Evolutionary conservation across 2,329 filamentous ascomycete species (phyloP).

Genomic region (Emydomyces testavorans): DNA sequence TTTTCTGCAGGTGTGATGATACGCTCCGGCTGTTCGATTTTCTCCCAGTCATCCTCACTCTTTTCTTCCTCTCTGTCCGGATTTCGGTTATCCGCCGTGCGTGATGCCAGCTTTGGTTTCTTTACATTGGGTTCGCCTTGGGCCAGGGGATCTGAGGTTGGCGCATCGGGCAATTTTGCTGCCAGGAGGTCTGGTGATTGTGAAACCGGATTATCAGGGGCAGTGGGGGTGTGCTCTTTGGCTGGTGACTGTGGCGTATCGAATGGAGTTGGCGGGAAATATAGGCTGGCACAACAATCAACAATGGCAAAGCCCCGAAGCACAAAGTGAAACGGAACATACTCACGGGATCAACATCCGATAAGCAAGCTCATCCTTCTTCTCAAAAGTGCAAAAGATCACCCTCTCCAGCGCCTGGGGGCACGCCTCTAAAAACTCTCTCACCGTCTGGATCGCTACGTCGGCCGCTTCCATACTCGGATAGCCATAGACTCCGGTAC

Average conservation of each 20-base stretch:
- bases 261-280: constrained; percentile 38
- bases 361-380: constrained; percentile 68
- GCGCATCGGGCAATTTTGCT: constrained; percentile 39
- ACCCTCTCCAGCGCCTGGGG: constrained; percentile 52
- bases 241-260: neutral
- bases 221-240: constrained; percentile 1
- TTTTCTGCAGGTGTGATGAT: constrained; percentile 18
- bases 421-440: constrained; percentile 39
- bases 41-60: constrained; percentile 33
- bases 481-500: constrained; percentile 84
- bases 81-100: constrained; percentile 7
- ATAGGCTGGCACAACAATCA: constrained; percentile 26
- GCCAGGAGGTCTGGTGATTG: constrained; percentile 25
- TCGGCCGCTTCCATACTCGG: constrained; percentile 60
- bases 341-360: constrained; percentile 60
- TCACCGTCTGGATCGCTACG: constrained; percentile 55
- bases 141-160: constrained; percentile 37
- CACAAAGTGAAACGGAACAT: constrained; percentile 3
- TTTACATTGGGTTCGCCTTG: constrained; percentile 37
- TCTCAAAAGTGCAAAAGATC: constrained; percentile 73
- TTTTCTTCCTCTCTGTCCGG: constrained; percentile 20
- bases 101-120: constrained; percentile 34
- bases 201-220: neutral
- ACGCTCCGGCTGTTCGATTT: constrained; percentile 25
- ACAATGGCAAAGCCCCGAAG: neutral